Percentiles rank a stretch among this genome's conserved stretches.
Conservation (phyloP, 2,329 filamentous ascomycete species). For the Magnaporthales sp. region DNA sequence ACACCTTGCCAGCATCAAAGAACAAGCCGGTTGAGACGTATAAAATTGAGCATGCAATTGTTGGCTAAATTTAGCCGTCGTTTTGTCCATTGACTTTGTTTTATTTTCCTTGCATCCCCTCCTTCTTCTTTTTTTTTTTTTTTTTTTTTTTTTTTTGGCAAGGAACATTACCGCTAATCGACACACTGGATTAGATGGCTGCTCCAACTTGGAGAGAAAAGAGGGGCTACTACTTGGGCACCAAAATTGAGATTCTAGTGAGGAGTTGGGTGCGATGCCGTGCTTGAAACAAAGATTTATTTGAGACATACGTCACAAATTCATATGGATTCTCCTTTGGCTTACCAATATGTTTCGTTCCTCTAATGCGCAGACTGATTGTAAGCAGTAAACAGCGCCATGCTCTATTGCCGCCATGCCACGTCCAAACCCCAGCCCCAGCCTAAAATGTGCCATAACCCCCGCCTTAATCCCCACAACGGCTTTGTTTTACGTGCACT, state of each 20-base stretch:
- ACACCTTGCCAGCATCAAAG: too few relatives aligned
- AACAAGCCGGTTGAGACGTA: neutral
- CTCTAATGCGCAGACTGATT: neutral
- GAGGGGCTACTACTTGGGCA: neutral
- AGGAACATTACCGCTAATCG: neutral
- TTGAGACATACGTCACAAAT: neutral
- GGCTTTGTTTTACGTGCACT: neutral
- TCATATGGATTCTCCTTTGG: neutral
- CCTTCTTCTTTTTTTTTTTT: neutral
- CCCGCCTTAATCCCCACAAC: neutral
- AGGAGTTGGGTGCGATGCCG: neutral
- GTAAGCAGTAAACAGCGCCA: neutral
- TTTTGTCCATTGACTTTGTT: neutral
- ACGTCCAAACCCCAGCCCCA: neutral
- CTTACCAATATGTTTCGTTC: neutral
- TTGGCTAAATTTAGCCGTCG: neutral
- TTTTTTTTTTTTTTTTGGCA: neutral
- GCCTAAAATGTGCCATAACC: neutral
- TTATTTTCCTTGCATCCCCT: neutral
- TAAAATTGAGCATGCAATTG: neutral
- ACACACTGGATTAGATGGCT: neutral
- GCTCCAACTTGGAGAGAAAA: neutral
- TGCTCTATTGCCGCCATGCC: neutral
- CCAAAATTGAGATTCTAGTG: neutral
- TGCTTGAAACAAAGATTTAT: neutral